phyloP scores from a whole-genome alignment of 2,329 filamentous ascomycete species.

The Colletotrichum scovillei region DNA sequence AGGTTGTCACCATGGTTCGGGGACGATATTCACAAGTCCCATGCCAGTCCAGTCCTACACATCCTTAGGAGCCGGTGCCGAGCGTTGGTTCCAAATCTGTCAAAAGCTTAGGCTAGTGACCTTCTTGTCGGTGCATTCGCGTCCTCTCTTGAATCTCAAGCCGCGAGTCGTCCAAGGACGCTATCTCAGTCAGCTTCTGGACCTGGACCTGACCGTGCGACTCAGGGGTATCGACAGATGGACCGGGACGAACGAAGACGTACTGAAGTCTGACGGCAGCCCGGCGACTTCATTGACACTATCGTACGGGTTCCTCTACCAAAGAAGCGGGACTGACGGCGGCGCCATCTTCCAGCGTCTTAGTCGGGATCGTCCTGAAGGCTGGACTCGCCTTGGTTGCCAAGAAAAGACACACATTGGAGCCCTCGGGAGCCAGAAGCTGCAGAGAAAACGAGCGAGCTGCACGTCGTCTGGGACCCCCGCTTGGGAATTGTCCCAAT shows the following conservation, averaged over 20 bases:
- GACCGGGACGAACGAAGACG: neutral
- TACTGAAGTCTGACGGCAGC: constrained; percentile 11
- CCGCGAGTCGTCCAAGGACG: constrained; percentile 16
- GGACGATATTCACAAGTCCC: neutral
- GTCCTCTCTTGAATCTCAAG: neutral
- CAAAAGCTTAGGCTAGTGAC: constrained; percentile 6
- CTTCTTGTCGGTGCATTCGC: constrained; percentile 5
- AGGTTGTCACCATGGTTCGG: neutral
- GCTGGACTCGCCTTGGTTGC: constrained; percentile 11
- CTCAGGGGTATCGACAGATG: constrained; percentile 16
- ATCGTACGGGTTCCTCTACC: constrained; percentile 11
- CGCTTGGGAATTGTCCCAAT: constrained; percentile 7
- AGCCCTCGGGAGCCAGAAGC: constrained; percentile 20
- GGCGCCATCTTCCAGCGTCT: constrained; percentile 5
- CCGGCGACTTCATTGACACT: constrained; percentile 15
- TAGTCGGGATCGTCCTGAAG: constrained; percentile 8
- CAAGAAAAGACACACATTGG: constrained; percentile 15
- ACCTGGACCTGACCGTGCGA: constrained; percentile 14
- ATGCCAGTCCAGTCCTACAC: neutral
- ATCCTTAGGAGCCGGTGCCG: neutral
- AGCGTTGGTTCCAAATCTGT: neutral
- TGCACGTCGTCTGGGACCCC: constrained; percentile 23
- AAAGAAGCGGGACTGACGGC: constrained; percentile 15
- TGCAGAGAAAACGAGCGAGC: constrained; percentile 27
- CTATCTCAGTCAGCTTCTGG: constrained; percentile 17